These are phyloP conservation scores for Paradendryphiella salina DNA, from an alignment of 2,329 filamentous ascomycete genomes.

Conservation along the genomic window DNA sequence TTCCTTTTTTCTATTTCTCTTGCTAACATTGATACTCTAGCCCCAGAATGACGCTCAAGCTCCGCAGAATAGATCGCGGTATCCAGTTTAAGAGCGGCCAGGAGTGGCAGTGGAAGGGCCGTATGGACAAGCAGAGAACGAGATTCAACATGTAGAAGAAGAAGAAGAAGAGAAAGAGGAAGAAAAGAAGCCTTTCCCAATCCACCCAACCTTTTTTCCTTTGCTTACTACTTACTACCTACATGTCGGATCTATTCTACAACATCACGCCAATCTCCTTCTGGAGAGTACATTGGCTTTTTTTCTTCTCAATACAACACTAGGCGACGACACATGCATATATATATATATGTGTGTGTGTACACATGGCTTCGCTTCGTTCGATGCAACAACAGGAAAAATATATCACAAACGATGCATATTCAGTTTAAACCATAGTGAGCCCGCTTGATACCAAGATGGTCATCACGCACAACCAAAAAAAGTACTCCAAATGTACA, in stretches of 20 bases:
- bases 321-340: too few relatives aligned
- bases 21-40: slow-evolving; percentile 13
- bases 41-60: slow-evolving; percentile 74
- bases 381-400: too few relatives aligned
- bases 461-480: background rate
- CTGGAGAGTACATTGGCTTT: too few relatives aligned
- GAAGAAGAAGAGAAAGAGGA: background rate
- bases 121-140: slow-evolving; percentile 92
- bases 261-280: too few relatives aligned
- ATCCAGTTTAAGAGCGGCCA: slow-evolving; percentile 75
- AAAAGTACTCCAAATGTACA: background rate
- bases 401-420: too few relatives aligned
- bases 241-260: too few relatives aligned
- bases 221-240: background rate
- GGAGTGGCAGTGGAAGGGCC: slow-evolving; percentile 96
- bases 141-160: slow-evolving; percentile 79
- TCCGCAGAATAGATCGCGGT: slow-evolving; percentile 88
- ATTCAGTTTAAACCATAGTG: too few relatives aligned
- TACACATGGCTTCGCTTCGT: too few relatives aligned
- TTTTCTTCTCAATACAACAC: too few relatives aligned
- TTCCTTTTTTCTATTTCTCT: too few relatives aligned
- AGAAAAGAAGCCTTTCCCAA: too few relatives aligned
- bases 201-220: background rate
- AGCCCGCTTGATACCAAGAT: background rate
- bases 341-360: too few relatives aligned